Conservation (phyloP, 306 rosid genomes). For the Vicia villosa region DNA sequence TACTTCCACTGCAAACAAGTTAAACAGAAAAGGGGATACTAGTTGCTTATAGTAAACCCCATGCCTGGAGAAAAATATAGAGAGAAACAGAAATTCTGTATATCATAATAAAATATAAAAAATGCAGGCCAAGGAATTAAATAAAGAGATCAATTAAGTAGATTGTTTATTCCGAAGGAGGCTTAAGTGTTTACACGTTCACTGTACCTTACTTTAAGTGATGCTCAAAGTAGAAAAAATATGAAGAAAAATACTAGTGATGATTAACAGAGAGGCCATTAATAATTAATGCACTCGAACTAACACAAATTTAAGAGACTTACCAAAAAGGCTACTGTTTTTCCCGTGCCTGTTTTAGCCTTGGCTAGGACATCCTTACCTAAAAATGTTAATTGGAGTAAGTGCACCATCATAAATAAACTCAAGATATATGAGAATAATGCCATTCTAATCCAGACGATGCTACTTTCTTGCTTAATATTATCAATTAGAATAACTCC, state of each 20-base stretch:
- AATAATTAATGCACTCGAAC: constrained; percentile 24
- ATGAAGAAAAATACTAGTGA: constrained; percentile 4
- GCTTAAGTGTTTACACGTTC: neutral
- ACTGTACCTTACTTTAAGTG: neutral
- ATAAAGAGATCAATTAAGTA: constrained; percentile 19
- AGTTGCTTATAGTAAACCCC: neutral
- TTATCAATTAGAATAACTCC: constrained; percentile 13
- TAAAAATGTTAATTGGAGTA: constrained; percentile 44
- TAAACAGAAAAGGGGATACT: neutral
- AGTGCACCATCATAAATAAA: constrained; percentile 31
- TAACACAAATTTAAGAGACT: constrained; percentile 32
- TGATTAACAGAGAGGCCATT: constrained; percentile 27
- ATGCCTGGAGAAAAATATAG: neutral
- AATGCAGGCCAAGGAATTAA: neutral
- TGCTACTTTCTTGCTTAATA: constrained; percentile 9
- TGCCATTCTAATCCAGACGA: constrained; percentile 5
- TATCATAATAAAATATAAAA: constrained; percentile 8
- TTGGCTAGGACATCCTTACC: constrained; percentile 99
- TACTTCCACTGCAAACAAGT: neutral
- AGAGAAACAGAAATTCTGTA: constrained; percentile 8
- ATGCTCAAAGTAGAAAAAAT: neutral
- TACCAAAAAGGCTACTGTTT: constrained; percentile 98
- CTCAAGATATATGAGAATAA: constrained; percentile 23
- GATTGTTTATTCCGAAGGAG: neutral
- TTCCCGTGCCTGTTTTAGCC: constrained; percentile 97